Conservation (phyloP, 176 grass and related monocot species). For the Rhynchospora pubera region DNA sequence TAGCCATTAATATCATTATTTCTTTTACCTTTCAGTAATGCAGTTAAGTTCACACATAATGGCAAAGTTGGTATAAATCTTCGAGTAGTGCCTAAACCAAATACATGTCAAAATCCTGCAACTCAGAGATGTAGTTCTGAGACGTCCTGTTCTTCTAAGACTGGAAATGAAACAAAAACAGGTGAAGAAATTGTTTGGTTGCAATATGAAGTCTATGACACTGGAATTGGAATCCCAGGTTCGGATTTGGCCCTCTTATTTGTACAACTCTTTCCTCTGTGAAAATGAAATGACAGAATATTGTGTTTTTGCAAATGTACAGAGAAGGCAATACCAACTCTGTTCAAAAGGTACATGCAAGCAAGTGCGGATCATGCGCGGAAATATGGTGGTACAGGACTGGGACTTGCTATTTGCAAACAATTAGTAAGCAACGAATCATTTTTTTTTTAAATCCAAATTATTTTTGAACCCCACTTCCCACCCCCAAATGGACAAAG, state of each 20-base stretch:
- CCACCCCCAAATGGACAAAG: not conserved
- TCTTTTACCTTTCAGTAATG: constrained; percentile 53
- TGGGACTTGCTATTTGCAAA: constrained; percentile 97
- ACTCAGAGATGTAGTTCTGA: constrained; percentile 35
- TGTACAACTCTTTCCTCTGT: constrained; percentile 4
- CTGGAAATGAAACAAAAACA: constrained; percentile 32
- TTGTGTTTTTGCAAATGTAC: constrained; percentile 25
- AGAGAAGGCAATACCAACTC: constrained; percentile 75
- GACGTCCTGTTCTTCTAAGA: constrained; percentile 30
- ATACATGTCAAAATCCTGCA: constrained; percentile 8
- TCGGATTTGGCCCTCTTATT: constrained; percentile 24
- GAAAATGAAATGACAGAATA: not conserved
- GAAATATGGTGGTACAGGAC: constrained; percentile 87
- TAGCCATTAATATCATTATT: not conserved
- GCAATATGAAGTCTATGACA: constrained; percentile 75
- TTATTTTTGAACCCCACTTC: not conserved
- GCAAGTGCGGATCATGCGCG: constrained; percentile 82
- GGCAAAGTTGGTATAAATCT: constrained; percentile 85
- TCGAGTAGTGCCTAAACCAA: constrained; percentile 41
- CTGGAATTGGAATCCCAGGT: constrained; percentile 98
- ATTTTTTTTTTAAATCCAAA: constrained; percentile 6
- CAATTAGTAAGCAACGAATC: constrained; percentile 50
- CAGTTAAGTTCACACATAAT: constrained; percentile 92
- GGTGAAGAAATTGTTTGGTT: constrained; percentile 63
- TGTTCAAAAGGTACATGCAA: constrained; percentile 95